Base-by-base conservation (phyloP, 2,329 filamentous ascomycete species). In the Emergomyces africanus region DNA sequence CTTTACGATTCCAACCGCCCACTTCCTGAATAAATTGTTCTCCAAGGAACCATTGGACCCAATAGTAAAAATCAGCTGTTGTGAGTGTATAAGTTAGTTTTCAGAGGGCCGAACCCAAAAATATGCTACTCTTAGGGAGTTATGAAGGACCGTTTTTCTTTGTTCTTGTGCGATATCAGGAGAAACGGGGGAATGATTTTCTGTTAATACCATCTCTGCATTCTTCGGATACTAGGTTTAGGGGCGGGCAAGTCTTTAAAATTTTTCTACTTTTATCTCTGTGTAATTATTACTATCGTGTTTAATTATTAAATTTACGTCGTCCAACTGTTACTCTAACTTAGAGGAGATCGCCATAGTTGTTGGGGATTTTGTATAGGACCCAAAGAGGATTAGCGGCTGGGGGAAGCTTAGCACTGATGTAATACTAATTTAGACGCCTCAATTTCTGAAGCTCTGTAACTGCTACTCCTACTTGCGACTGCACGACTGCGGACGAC, bases 1-100 rank as follows among this genome's bases (percentile, higher is more conserved):
- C 86, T 66, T 82, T 94, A 73, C 71, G 74, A 54, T 81, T 71
- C 64, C 71, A 73, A 44, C 61, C 69, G 2, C 54, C 67, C 53
- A 58, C 66, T 25, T 63, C 65, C 23, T 73, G 44, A 55, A 30
- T 28, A 42, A 20, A 5, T 20, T 30, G 9, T 39, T n/a, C 25
- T n/a, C 20, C 2, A 20, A 44, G 6, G 5, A 20, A 42, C 12
- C 23, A 28, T 15, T n/a, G n/a, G n/a, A n/a, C n/a, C n/a, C 39
- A 55, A 25, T 1, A 5, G 39, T 35, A 44, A 41, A 25, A 50
- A 2, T 30, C 23, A 8, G 35, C 20, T 25, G n/a, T 28, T 23
- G 25, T 9, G 6, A 10, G 23, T 57, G 46, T 57, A 46, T 5
- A 35, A 50, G 30, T 5, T 49, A 28, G 18, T 55, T 54, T 54